Evolutionary conservation across 108 stramenopile genomes (phyloP), one percentile per base, ranked within the genome.

Genomic region (Pseudonitzschia delicatissima): DNA sequence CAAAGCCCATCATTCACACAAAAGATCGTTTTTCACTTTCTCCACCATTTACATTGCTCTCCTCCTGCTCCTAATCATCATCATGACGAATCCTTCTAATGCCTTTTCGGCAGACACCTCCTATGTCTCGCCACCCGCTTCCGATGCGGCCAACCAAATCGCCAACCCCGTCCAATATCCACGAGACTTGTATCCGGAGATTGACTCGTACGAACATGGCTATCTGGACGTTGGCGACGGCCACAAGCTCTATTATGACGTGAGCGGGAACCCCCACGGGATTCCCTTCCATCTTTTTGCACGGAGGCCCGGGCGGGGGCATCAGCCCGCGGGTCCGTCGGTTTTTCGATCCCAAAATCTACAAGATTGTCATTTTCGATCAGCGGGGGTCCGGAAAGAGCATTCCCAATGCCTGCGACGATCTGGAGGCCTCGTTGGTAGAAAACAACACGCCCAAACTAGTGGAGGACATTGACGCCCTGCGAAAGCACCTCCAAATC

Each of bases 251-350:
- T 64, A 58, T 50, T 80, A 71, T 57, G 45, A 80, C 57, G 39
- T 71, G 12, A 55, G 70, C 39, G 73, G 73, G 3, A 59, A 18
- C 17, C n/a, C 27, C n/a, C 8, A 69, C 28, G 7, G 21, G 23
- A 18, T 48, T 40, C 27, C 48, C 48, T 8, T 17, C 20, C 21
- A 20, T 94, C 2, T 83, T 89, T 53, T 74, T 91, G 4, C 93
- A 94, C 71, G 93, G 93, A 53, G 93, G 93, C 17, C 93, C 93
- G 5, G 93, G 90, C 8, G 84, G 87, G 1, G 92, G 84, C n/a
- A 82, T 86, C 64, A 77, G 58, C 42, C 76, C 84, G 21, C 80
- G 78, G 26, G 80, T 82, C 72, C 82, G 77, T 9, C 82, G 80
- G 27, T 90, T 93, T 72, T 93, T 93, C 66, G 81, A 87, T 70